A percentile compares a stretch with the other conserved stretches of the same genome.
These are phyloP conservation scores for Microascus cirrosus DNA, from an alignment of 2,329 filamentous ascomycete species.

Conservation along the genomic window DNA sequence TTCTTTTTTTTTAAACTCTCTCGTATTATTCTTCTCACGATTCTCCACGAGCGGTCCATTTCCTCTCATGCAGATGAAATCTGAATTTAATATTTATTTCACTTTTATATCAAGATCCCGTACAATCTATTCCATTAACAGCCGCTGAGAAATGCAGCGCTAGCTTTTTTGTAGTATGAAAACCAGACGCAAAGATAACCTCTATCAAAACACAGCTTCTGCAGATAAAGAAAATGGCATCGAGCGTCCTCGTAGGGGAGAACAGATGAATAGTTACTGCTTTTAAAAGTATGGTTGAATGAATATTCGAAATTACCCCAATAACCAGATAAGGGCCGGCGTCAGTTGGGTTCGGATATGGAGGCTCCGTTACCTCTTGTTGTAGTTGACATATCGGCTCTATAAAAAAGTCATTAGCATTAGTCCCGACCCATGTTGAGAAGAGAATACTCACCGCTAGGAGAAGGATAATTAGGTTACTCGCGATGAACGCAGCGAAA, in stretches of 20 bases:
- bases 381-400: slow-evolving; percentile 43
- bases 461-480: slow-evolving; percentile 57
- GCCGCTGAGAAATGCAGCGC: background rate
- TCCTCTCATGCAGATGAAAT: background rate
- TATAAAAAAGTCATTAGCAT: slow-evolving; percentile 12
- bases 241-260: background rate
- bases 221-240: background rate
- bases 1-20: too few species aligned
- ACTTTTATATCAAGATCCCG: background rate
- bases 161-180: background rate
- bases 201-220: background rate
- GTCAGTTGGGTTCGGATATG: background rate
- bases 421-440: background rate
- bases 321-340: background rate
- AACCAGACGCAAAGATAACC: background rate
- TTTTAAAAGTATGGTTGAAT: background rate
- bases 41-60: too few species aligned
- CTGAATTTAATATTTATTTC: background rate
- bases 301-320: background rate
- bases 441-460: slow-evolving; percentile 32
- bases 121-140: background rate
- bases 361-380: slow-evolving; percentile 12
- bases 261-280: background rate
- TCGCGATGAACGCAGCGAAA: slow-evolving; percentile 61
- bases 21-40: too few species aligned